A percentile compares a stretch with the other conserved stretches of the same genome.
Conservation (phyloP, 2,329 filamentous ascomycete species). For the Dichotomopilus funicola region DNA sequence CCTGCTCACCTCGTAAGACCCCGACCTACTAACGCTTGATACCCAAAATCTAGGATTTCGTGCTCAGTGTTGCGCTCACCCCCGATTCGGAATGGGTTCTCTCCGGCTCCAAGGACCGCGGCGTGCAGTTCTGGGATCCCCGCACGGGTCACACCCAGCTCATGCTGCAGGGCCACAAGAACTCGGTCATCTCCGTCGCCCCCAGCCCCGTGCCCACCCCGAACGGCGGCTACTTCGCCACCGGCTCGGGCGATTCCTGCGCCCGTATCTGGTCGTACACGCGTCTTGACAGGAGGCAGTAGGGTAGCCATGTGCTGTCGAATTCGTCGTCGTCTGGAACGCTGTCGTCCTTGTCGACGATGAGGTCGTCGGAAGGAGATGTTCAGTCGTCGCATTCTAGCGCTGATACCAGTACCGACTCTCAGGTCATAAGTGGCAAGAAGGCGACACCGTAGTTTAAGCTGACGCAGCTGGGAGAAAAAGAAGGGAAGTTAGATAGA, state of each 20-base stretch:
- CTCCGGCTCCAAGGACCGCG: constrained; percentile 92
- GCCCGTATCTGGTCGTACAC: constrained; percentile 93
- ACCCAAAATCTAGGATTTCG: constrained; percentile 65
- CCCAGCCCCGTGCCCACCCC: constrained; percentile 92
- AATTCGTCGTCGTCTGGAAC: too few relatives aligned
- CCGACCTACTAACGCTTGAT: constrained; percentile 15
- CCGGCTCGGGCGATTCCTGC: constrained; percentile 94
- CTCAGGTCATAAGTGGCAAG: too few relatives aligned
- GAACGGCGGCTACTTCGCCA: constrained; percentile 81
- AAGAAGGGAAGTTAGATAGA: too few relatives aligned
- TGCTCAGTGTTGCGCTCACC: constrained; percentile 89
- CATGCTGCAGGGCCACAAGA: constrained; percentile 98
- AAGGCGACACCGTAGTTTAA: too few relatives aligned
- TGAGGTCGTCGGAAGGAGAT: too few relatives aligned
- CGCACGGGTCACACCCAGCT: constrained; percentile 88
- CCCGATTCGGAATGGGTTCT: constrained; percentile 94
- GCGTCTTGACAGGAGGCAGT: constrained; percentile 32
- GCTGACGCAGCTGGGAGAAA: too few relatives aligned
- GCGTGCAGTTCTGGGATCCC: constrained; percentile 98
- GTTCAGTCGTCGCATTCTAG: too few relatives aligned
- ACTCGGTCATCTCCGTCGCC: constrained; percentile 95
- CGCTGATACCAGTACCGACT: too few relatives aligned
- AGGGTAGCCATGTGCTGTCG: neutral
- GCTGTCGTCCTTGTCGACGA: too few relatives aligned
- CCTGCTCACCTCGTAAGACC: too few relatives aligned